Percentiles rank a stretch among this genome's conserved stretches.
These are phyloP conservation scores for Deuterostichococcus epilithicus DNA, from an alignment of 139 green algal genomes.

Conservation along the genomic window DNA sequence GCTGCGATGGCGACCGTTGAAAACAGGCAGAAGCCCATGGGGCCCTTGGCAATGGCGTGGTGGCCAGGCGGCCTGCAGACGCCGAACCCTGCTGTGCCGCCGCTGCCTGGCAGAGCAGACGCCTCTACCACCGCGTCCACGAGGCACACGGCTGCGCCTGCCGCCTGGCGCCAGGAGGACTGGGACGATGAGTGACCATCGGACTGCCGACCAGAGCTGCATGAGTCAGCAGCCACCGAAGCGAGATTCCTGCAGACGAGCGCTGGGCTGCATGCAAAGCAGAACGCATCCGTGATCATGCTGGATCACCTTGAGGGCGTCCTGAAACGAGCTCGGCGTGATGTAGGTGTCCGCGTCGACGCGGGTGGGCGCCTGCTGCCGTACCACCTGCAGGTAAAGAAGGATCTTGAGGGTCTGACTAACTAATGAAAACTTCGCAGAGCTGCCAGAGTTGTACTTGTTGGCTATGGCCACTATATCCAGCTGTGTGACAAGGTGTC, in stretches of 20 bases:
- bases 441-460: too few species aligned
- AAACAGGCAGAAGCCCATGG: slow-evolving; percentile 91
- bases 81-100: slow-evolving; percentile 50
- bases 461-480: too few species aligned
- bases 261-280: too few species aligned
- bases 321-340: slow-evolving; percentile 24
- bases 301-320: slow-evolving; percentile 20
- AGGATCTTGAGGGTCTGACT: not conserved
- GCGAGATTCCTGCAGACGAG: too few species aligned
- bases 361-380: slow-evolving; percentile 1
- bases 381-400: not conserved
- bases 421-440: too few species aligned
- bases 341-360: slow-evolving; percentile 23
- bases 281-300: too few species aligned
- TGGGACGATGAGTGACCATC: too few species aligned
- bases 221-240: too few species aligned
- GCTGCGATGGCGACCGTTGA: slow-evolving; percentile 73
- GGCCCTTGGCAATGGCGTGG: slow-evolving; percentile 59
- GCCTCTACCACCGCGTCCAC: slow-evolving; percentile 38
- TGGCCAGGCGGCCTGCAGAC: slow-evolving; percentile 83
- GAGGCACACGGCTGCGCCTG: slow-evolving; percentile 34
- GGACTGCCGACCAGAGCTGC: too few species aligned
- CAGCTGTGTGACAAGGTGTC: too few species aligned
- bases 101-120: not conserved
- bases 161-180: not conserved